A percentile compares a stretch with the other conserved stretches of the same genome.
Evolutionary conservation across 495 filamentous ascomycete species (phyloP).

Genomic region (Neurospora sp.): DNA sequence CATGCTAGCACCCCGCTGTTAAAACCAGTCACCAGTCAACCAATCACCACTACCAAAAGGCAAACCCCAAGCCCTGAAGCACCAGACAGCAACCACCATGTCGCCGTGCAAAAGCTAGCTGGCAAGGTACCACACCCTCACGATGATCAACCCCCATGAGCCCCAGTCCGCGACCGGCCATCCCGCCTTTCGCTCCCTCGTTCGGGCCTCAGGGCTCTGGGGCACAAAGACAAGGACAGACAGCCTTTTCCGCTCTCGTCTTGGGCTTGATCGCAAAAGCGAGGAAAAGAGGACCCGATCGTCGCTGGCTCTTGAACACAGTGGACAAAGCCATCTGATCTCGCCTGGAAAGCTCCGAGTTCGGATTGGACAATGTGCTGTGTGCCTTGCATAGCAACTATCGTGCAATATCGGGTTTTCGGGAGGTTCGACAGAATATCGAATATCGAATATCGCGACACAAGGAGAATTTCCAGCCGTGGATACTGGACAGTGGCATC

Average conservation of each 20-base stretch:
- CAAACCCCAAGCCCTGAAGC: too few relatives aligned
- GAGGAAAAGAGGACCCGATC: background rate
- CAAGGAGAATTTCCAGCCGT: background rate
- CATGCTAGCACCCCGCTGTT: too few relatives aligned
- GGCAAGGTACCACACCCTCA: background rate
- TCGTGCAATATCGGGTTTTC: background rate
- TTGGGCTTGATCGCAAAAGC: background rate
- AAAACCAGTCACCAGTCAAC: background rate
- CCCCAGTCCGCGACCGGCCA: background rate
- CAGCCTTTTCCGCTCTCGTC: background rate
- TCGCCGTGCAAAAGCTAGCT: too few relatives aligned
- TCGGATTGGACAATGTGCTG: background rate
- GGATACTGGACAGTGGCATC: background rate
- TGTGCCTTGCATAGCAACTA: background rate
- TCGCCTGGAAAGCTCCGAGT: background rate
- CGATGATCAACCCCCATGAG: background rate
- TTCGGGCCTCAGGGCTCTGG: background rate
- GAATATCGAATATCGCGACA: background rate
- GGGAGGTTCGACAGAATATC: background rate
- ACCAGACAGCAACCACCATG: too few relatives aligned
- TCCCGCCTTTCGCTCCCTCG: background rate
- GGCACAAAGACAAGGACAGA: background rate
- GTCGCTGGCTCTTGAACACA: background rate
- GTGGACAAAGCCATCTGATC: background rate
- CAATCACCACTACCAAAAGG: background rate